These are phyloP conservation scores for Phytophthora fragariae DNA, from an alignment of 352 stramenopile species.

Conservation along the genomic window DNA sequence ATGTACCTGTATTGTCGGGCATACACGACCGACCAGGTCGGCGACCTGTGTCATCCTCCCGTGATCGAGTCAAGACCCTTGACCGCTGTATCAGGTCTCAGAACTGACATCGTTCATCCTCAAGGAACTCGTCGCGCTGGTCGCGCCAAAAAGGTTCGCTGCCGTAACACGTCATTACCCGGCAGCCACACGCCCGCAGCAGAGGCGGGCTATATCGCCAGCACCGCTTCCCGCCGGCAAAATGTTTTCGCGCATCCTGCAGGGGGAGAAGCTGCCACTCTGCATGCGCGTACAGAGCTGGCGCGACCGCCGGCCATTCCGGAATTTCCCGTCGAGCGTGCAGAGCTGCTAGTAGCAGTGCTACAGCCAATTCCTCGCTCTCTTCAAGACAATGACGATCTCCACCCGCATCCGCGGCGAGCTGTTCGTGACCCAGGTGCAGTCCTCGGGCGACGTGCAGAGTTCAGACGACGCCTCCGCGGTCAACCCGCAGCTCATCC, in stretches of 20 bases:
- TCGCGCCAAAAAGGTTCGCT: slow-evolving; percentile 6
- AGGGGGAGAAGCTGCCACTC: slow-evolving; percentile 6
- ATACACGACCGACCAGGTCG: too few species aligned
- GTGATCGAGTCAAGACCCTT: background rate
- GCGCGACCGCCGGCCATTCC: slow-evolving; percentile 17
- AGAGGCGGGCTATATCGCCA: slow-evolving; percentile 28
- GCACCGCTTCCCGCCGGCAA: slow-evolving; percentile 6
- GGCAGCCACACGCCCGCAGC: slow-evolving; percentile 7
- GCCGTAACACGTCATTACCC: slow-evolving; percentile 39
- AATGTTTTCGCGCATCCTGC: slow-evolving; percentile 23
- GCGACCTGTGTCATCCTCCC: background rate
- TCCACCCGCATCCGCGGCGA: slow-evolving; percentile 38
- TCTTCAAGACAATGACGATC: slow-evolving; percentile 27
- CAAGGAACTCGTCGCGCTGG: slow-evolving; percentile 14
- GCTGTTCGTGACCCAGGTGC: slow-evolving; percentile 27
- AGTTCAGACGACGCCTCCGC: background rate
- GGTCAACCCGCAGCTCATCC: slow-evolving; percentile 33
- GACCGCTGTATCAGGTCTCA: slow-evolving; percentile 27
- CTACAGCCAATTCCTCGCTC: background rate
- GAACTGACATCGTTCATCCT: slow-evolving; percentile 29
- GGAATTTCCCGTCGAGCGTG: slow-evolving; percentile 19
- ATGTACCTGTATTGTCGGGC: too few species aligned
- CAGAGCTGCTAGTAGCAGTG: slow-evolving; percentile 16
- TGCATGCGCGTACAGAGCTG: background rate
- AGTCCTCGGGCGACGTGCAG: background rate